phyloP scores from a whole-genome alignment of 2,329 filamentous ascomycete species.

The Trichoderma sp. region DNA sequence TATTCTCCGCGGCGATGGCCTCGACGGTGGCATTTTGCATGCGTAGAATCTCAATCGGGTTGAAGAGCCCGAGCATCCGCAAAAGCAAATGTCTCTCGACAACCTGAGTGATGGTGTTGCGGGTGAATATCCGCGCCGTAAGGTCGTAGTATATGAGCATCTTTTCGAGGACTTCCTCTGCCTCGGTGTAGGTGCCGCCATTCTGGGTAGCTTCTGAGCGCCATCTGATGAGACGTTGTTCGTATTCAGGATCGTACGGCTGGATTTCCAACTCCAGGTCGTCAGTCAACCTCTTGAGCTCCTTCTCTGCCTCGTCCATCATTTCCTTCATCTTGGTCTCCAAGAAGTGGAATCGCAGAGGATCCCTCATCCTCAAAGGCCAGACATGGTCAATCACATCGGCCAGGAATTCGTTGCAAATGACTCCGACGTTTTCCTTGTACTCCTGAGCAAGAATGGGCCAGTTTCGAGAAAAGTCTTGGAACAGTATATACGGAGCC shows the following conservation, averaged over 20 bases:
- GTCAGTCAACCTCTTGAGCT: conserved; percentile 48
- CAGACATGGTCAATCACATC: conserved; percentile 54
- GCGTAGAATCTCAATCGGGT: conserved; percentile 52
- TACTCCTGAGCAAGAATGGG: conserved; percentile 54
- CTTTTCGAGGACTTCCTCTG: conserved; percentile 56
- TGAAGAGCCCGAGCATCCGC: conserved; percentile 54
- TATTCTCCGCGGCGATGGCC: conserved; percentile 55
- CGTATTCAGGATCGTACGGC: conserved; percentile 56
- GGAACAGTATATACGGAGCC: conserved; percentile 56
- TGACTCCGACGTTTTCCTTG: conserved; percentile 55
- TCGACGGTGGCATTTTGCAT: conserved; percentile 49
- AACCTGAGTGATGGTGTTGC: conserved; percentile 55
- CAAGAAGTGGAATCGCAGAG: conserved; percentile 50
- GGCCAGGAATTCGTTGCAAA: conserved; percentile 55
- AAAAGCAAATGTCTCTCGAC: conserved; percentile 53
- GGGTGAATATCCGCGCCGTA: conserved; percentile 53
- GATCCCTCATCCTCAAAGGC: conserved; percentile 54
- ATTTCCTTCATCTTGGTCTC: conserved; percentile 51
- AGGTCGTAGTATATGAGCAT: conserved; percentile 59
- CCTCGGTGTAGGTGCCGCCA: conserved; percentile 50
- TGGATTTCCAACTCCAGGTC: conserved; percentile 56
- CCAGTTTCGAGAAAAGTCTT: conserved; percentile 56
- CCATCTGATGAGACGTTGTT: conserved; percentile 52
- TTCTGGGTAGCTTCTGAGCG: conserved; percentile 45
- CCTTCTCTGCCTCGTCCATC: conserved; percentile 48